phyloP scores from a whole-genome alignment of 2,329 filamentous ascomycete genomes.

The Sporothrix protearum region DNA sequence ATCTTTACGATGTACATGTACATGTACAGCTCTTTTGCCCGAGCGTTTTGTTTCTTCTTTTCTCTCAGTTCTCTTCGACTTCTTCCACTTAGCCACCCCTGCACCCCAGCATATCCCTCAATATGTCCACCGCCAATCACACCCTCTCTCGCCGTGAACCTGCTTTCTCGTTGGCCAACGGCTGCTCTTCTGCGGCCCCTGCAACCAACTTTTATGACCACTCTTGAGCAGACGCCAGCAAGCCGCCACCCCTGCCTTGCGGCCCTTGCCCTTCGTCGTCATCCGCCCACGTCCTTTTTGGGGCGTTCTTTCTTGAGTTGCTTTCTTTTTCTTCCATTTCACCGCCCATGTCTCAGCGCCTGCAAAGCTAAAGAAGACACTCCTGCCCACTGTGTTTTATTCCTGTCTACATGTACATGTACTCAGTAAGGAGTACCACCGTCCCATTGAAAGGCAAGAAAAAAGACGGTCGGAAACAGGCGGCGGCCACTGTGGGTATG shows the following conservation, averaged over 20 bases:
- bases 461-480: constrained; percentile 5
- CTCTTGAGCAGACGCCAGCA: neutral
- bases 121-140: constrained; percentile 7
- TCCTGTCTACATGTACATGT: no score
- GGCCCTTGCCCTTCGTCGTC: neutral
- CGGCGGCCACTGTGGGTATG: constrained; percentile 6
- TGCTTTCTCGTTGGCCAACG: constrained; percentile 15
- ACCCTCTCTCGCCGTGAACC: constrained; percentile 12
- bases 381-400: neutral
- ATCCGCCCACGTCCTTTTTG: neutral
- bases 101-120: constrained; percentile 8
- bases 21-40: neutral
- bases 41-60: neutral
- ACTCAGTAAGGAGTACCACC: no score
- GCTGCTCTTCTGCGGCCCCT: neutral
- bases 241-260: neutral
- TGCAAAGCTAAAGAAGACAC: neutral
- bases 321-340: neutral
- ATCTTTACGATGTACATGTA: neutral
- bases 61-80: neutral
- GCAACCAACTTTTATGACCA: neutral
- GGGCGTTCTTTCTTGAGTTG: neutral
- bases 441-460: neutral
- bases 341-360: neutral
- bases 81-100: constrained; percentile 11